Percentiles rank a stretch among this genome's conserved stretches.
Conservation (phyloP, 2,329 filamentous ascomycete species). For the Phialophora chinensis region DNA sequence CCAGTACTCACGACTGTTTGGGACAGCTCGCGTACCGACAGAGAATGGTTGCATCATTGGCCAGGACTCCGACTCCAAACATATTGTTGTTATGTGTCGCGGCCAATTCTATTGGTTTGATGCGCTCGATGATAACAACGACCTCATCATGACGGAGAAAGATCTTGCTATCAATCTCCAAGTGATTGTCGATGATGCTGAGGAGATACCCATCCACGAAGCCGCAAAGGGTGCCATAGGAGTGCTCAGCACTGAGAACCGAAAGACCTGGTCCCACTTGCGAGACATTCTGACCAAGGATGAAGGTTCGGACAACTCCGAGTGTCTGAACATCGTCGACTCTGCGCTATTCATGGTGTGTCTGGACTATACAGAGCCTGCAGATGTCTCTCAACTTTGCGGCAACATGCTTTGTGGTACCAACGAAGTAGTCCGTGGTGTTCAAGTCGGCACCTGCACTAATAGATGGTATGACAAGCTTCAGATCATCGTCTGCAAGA, state of each 20-base stretch:
- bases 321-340: constrained; percentile 94
- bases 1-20: constrained; percentile 93
- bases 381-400: constrained; percentile 81
- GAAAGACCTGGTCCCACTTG: constrained; percentile 92
- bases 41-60: constrained; percentile 95
- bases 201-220: constrained; percentile 86
- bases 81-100: constrained; percentile 89
- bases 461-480: constrained; percentile 99
- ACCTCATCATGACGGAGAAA: constrained; percentile 96
- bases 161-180: constrained; percentile 90
- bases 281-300: constrained; percentile 87
- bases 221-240: constrained; percentile 94
- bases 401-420: constrained; percentile 99
- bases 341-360: constrained; percentile 91
- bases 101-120: constrained; percentile 99
- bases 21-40: constrained; percentile 91
- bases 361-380: constrained; percentile 87
- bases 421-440: constrained; percentile 85
- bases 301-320: constrained; percentile 88
- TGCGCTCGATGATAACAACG: constrained; percentile 89
- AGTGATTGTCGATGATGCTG: constrained; percentile 88
- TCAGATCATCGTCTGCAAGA: constrained; percentile 98
- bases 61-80: constrained; percentile 90
- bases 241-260: constrained; percentile 93
- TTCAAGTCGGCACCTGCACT: constrained; percentile 96